A percentile compares a stretch with the other conserved stretches of the same genome.
Conservation (phyloP, 257 asterid species). For the Solanum lycopersicoides region DNA sequence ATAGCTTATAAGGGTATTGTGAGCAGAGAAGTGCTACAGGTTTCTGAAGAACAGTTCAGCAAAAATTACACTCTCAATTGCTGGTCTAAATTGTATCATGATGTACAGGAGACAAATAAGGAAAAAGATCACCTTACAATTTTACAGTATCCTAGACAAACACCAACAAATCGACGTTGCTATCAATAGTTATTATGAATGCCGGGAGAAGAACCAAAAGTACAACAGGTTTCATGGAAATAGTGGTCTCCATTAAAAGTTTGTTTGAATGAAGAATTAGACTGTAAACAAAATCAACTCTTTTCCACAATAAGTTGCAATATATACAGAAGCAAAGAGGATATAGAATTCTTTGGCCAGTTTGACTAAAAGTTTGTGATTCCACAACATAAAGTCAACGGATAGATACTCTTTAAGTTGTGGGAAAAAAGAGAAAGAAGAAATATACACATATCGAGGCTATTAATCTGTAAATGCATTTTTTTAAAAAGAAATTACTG, state of each 20-base stretch:
- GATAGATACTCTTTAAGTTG: not conserved
- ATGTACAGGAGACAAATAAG: not conserved
- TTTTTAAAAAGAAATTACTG: not conserved
- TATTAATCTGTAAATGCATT: not conserved
- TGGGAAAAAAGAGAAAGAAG: not conserved
- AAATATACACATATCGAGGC: not conserved
- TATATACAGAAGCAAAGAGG: not conserved
- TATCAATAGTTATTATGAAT: not conserved
- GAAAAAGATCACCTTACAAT: not conserved
- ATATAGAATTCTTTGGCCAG: not conserved
- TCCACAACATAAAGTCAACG: not conserved
- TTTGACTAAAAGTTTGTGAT: not conserved
- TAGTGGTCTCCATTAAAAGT: not conserved
- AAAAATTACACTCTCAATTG: not conserved
- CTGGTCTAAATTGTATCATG: not conserved
- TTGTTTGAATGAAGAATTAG: not conserved
- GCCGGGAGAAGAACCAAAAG: not conserved
- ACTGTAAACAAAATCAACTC: not conserved
- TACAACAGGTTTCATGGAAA: not conserved
- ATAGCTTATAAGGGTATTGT: not conserved
- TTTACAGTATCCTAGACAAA: not conserved
- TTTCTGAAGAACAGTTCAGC: not conserved
- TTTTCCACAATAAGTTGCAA: not conserved
- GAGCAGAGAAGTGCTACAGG: not conserved
- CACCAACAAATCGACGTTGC: not conserved